phyloP scores from a whole-genome alignment of 106 monocot genomes.

The Platanthera guangdongensis region DNA sequence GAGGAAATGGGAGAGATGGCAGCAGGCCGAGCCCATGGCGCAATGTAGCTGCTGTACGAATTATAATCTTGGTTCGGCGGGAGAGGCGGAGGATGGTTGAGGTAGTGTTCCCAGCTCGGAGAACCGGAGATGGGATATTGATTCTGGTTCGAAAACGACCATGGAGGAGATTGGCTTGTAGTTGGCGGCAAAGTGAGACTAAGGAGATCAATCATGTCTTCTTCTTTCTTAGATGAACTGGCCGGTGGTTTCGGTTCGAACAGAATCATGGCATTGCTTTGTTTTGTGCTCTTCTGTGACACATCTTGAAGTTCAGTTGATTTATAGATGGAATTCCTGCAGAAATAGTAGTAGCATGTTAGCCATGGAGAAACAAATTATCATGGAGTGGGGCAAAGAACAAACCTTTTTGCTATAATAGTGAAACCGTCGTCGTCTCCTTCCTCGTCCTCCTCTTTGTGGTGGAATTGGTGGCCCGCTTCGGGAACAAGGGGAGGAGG shows the following conservation, averaged over 20 bases:
- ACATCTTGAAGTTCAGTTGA: constrained; percentile 2
- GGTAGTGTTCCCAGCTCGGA: not conserved
- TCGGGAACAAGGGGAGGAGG: not conserved
- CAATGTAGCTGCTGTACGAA: constrained; percentile 41
- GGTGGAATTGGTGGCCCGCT: not conserved
- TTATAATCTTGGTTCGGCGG: constrained; percentile 20
- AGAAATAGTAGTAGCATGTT: not conserved
- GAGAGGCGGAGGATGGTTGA: not conserved
- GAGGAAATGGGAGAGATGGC: constrained; percentile 6
- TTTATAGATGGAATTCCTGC: constrained; percentile 52
- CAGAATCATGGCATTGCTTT: constrained; percentile 25
- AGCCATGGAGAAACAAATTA: not conserved
- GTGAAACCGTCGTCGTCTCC: constrained; percentile 21
- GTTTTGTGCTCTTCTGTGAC: not conserved
- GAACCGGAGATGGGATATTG: constrained; percentile 12
- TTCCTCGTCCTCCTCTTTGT: constrained; percentile 34
- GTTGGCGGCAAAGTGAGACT: constrained; percentile 40
- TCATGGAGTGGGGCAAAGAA: not conserved
- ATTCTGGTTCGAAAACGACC: constrained; percentile 13
- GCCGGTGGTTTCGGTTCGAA: constrained; percentile 50
- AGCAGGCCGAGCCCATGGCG: constrained; percentile 50
- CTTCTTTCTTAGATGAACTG: constrained; percentile 36
- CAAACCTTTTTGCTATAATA: constrained; percentile 37
- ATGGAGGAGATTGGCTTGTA: constrained; percentile 34
- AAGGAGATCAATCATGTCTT: constrained; percentile 75